Base-by-base conservation (phyloP, 1,284 basidiomycete genomes). In the Rhodotorula sp. region DNA sequence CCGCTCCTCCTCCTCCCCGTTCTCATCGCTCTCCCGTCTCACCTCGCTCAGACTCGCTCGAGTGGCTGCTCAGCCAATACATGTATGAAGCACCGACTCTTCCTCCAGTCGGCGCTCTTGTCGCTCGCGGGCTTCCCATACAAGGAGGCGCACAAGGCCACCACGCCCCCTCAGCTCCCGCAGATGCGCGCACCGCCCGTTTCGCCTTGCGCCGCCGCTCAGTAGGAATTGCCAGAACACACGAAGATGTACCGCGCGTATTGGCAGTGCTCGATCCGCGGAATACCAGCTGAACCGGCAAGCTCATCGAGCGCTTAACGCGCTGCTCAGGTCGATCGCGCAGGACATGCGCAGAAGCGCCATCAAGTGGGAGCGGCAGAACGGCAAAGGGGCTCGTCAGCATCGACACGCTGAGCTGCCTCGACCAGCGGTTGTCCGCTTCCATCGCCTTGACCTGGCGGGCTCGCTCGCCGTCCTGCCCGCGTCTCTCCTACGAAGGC, bases 331-430 rank as follows among this genome's bases (percentile, higher is more conserved):
- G n/a, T n/a, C 90, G 44, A 73, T 89, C 56, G 83, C 91, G 9
- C 91, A 92, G 78, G 85, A 87, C 53, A 82, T 86, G 36, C 22
- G 87, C 56, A 81, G 91, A 51, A 86, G 88, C n/a, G 87, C 55
- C 19, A 27, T 36, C 44, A 48, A 64, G 41, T 1, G 60, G 44
- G 17, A 65, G 69, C 37, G 10, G 54, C 4, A 72, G 69, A 55
- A 69, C 59, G 17, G 70, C 67, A 1, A 72, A 68, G 60, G 44
- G 63, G 27, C 36, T 72, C 29, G 63, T 63, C 3, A 48, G 36
- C 17, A n/a, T 32, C 50, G 27, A 32, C 2, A 63, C 70, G 21
- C n/a, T 72, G 21, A 4, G 10, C 25, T 69, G 57, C 50, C 50
- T 72, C 36, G 21, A 66, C 13, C n/a, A 27, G 50, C 58, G 70